Evolutionary conservation across 116 monocot genomes (phyloP), one percentile per base, ranked within the genome.

Genomic region (Cymodocea nodosa): DNA sequence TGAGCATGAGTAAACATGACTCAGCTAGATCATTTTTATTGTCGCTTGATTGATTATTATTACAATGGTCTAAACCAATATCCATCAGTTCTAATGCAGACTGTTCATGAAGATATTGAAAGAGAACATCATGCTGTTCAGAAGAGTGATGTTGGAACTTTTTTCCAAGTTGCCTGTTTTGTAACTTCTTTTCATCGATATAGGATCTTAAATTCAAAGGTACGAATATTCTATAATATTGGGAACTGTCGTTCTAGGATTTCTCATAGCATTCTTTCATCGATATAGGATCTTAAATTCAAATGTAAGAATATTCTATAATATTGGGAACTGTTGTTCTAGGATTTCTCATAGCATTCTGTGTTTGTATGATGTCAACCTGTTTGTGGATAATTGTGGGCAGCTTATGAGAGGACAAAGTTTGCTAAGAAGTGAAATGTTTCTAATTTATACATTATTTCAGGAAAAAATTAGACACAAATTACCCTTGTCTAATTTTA

Each of bases 11-110:
- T 66, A 24, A 23, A 17, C 23, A 1, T 52, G n/a, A n/a, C n/a
- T n/a, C n/a, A n/a, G n/a, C n/a, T n/a, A n/a, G n/a, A n/a, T n/a
- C n/a, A n/a, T n/a, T n/a, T n/a, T 24, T 24, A 49, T 24, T 9
- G 30, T 15, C 24, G 51, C 25, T 23, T 64, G 17, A 44, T 48
- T 64, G n/a, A 40, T 50, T 16, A 44, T 49, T 64, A 17, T 52
- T 12, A 30, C 14, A 12, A 15, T 50, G 51, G 24, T 66, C 51
- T 66, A 7, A 66, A 24, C 50, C 65, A 17, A 36, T 78, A n/a
- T 40, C 58, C 54, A 66, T 69, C 86, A 97, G 97, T 82, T 77
- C 62, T 98, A 48, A 98, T 98, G 97, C 83, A 91, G 84, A 86
- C 91, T 25, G 67, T 86, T 52, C 63, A 59, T 59, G 76, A 85